Evolutionary conservation across 768 basidiomycete species (phyloP).

Genomic region (Piloderma croceum): DNA sequence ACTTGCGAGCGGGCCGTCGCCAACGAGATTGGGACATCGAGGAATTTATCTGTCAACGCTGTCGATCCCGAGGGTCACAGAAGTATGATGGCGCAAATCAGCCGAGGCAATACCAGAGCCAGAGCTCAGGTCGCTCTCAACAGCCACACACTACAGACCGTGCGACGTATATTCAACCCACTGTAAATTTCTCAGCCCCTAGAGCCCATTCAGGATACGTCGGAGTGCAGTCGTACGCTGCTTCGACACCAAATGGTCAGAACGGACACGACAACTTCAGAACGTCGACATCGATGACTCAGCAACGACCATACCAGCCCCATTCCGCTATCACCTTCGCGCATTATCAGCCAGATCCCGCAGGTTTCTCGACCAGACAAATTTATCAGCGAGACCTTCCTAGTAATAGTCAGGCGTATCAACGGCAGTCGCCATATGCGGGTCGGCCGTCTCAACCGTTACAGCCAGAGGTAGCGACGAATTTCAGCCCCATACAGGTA

Average conservation of each 20-base stretch:
- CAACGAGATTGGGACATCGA: slow-evolving; percentile 81
- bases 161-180: background rate
- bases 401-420: too few relatives aligned
- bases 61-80: slow-evolving; percentile 24
- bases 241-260: too few relatives aligned
- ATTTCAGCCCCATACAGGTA: too few relatives aligned
- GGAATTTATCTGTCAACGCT: slow-evolving; percentile 71
- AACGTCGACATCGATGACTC: too few relatives aligned
- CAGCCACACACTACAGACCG: background rate
- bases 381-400: too few relatives aligned
- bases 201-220: too few relatives aligned
- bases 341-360: slow-evolving; percentile 34
- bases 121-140: background rate
- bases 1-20: slow-evolving; percentile 55
- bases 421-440: too few relatives aligned
- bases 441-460: too few relatives aligned
- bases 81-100: background rate
- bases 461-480: too few relatives aligned
- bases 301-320: slow-evolving; percentile 14
- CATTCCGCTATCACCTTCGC: slow-evolving; percentile 29
- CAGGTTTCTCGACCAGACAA: too few relatives aligned
- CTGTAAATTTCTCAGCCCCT: background rate
- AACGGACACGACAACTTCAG: too few relatives aligned
- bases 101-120: background rate
- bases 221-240: too few relatives aligned